Base-by-base conservation (phyloP, 257 asterid genomes). In the Solanum bukasovii region DNA sequence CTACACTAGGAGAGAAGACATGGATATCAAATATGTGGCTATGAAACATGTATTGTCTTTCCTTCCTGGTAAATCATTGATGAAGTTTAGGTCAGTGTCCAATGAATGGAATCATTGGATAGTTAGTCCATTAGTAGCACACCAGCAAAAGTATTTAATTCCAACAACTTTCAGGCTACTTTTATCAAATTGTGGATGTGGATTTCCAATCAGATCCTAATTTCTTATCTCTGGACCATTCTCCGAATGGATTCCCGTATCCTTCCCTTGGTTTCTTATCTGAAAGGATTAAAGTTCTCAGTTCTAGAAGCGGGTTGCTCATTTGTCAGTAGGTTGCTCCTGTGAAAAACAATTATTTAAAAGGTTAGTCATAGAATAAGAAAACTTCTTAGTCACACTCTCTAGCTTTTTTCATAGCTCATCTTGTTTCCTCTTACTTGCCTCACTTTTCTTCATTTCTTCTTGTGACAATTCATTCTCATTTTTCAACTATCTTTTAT, bases 61-160 rank as follows among this genome's bases (percentile, higher is more conserved):
- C 37, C 94, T 91, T 34, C 94, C 94, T 12, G 92, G 94, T 3
- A 93, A 92, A 87, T 5, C 90, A 86, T 92, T 92, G 0, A 3
- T 27, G 35, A 78, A 84, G 52, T 93, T 91, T 92, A 52, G 35
- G 52, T 27, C 87, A 4, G 94, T 91, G 25, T 91, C 94, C 8
- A 91, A 79, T 81, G 92, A 90, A 52, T 93, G 93, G 92, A 87
- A 91, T 68, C 52, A 27, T 21, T 59, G 94, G 91, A 89, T 91
- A 34, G 87, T 20, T 21, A 52, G 68, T 67, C 96, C 94, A 25
- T 84, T 93, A 35, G 59, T 92, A 6, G 88, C 91, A 14, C 83
- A 88, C 88, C 84, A 59, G 49, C 94, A 92, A 52, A 52, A 90
- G 93, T 82, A 86, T 27, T 90, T 65, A 38, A 71, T 92, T 92